These are phyloP conservation scores for Allium cepa DNA, from an alignment of 106 monocot species.

Conservation along the genomic window DNA sequence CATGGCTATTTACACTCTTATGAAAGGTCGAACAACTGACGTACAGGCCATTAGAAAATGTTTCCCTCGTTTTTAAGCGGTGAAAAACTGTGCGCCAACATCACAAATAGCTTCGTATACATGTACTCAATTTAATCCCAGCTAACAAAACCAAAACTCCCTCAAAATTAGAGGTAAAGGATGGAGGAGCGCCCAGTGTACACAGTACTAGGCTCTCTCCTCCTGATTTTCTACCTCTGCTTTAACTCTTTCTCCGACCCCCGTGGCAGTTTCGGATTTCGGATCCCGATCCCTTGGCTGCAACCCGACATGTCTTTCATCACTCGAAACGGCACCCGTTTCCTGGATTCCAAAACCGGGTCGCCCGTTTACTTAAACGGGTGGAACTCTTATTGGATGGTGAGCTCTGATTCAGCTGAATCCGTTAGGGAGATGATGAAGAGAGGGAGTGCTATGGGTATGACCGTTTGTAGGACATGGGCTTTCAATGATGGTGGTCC, in stretches of 20 bases:
- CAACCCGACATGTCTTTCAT: slow-evolving; percentile 58
- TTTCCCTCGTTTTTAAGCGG: too few species aligned
- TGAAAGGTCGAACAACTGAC: too few species aligned
- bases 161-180: too few species aligned
- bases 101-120: too few species aligned
- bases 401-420: slow-evolving; percentile 19
- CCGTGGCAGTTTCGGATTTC: not conserved
- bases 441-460: slow-evolving; percentile 54
- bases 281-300: slow-evolving; percentile 50
- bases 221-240: slow-evolving; percentile 49
- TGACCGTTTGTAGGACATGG: slow-evolving; percentile 80
- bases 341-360: slow-evolving; percentile 28
- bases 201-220: slow-evolving; percentile 35
- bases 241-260: slow-evolving; percentile 3
- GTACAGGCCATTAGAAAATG: too few species aligned
- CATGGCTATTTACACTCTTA: too few species aligned
- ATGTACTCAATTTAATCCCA: too few species aligned
- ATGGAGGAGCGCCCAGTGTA: slow-evolving; percentile 10
- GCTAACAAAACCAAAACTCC: too few species aligned
- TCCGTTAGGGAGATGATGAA: slow-evolving; percentile 57
- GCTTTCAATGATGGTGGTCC: slow-evolving; percentile 76
- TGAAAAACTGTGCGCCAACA: too few species aligned
- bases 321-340: slow-evolving; percentile 39
- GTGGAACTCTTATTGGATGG: slow-evolving; percentile 95
- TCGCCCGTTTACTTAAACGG: slow-evolving; percentile 57